Evolutionary conservation across 768 basidiomycete genomes (phyloP).

Genomic region (Phanerodontia chrysosporium): DNA sequence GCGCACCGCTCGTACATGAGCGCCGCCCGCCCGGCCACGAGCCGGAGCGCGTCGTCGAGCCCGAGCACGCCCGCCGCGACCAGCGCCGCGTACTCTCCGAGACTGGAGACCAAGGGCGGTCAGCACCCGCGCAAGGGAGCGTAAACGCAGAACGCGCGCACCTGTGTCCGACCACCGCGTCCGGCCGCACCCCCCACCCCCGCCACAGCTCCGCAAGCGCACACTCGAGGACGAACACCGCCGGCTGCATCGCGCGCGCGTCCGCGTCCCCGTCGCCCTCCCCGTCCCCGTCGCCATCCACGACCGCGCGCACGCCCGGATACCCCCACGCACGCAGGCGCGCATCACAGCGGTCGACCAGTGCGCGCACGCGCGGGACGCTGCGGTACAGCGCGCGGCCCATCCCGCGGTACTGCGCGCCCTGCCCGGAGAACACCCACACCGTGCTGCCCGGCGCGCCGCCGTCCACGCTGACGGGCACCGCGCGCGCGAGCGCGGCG

Average conservation of each 20-base stretch:
- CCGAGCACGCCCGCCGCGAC: conserved; percentile 56
- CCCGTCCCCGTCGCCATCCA: conserved; percentile 19
- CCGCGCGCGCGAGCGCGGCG: conserved; percentile 35
- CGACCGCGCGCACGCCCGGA: conserved; percentile 42
- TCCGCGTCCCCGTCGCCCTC: conserved; percentile 18
- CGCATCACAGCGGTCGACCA: conserved; percentile 56
- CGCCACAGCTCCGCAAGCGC: conserved; percentile 62
- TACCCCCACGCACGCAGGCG: conserved; percentile 48
- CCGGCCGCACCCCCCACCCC: conserved; percentile 60
- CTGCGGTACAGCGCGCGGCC: conserved; percentile 49
- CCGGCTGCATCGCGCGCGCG: conserved; percentile 45
- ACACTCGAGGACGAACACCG: conserved; percentile 60
- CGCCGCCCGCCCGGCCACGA: conserved; percentile 56
- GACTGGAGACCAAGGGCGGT: conserved; percentile 39
- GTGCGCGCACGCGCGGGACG: conserved; percentile 42
- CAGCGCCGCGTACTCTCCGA: conserved; percentile 74
- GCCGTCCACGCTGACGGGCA: conserved; percentile 28
- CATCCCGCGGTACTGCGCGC: conserved; percentile 65
- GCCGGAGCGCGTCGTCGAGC: conserved; percentile 51
- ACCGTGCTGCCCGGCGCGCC: conserved; percentile 31
- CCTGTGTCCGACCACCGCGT: conserved; percentile 72
- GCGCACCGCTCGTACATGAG: conserved; percentile 50
- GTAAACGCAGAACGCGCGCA: conserved; percentile 44
- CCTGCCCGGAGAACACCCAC: conserved; percentile 76
- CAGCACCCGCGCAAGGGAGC: conserved; percentile 34